Evolutionary conservation across 768 basidiomycete species (phyloP), one percentile per base, ranked within the genome.

Genomic region (Peribolospora baueri): DNA sequence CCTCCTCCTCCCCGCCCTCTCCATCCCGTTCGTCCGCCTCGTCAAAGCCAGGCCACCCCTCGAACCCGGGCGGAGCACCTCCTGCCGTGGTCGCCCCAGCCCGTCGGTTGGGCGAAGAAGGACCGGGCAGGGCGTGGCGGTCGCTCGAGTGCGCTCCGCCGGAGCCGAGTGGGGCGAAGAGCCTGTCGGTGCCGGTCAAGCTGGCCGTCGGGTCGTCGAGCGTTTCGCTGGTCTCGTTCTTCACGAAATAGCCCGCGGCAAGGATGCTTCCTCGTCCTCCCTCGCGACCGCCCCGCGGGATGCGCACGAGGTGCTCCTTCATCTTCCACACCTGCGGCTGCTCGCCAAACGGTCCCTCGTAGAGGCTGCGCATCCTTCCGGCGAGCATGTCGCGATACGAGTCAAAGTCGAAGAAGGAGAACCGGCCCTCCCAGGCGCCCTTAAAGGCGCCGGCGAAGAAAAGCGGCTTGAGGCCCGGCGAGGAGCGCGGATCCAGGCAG

Each of bases 311-410:
- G 46, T 56, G 41, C 42, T 61, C 47, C 51, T 61, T 63, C 37
- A 93, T 68, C 62, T 79, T 81, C 86, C 87, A 91, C 0, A 85
- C 85, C 64, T 93, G 88, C 13, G 76, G 78, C 66, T 95, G 87
- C 60, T 81, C 76, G 1, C 81, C 84, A 38, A 84, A 78, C 50
- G 79, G 71, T 48, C 81, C 80, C 47, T 77, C 75, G 60, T 82
- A 77, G n/a, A 91, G 68, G 7, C 74, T 70, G 0, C 73, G 66
- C 3, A 61, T 61, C 45, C 66, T 61, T 0, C 70, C 70, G 25
- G 64, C 65, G 7, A 71, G 60, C 68, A 70, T 71, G 56, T 67
- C 69, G 50, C 68, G 72, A 56, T 90, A 72, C 25, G 75, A 74
- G 36, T 81, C 79, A 62, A 91, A 95, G 5, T 81, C 79, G 45